Evolutionary conservation across 2,329 filamentous ascomycete genomes (phyloP).

Genomic region (Alternaria sp.): DNA sequence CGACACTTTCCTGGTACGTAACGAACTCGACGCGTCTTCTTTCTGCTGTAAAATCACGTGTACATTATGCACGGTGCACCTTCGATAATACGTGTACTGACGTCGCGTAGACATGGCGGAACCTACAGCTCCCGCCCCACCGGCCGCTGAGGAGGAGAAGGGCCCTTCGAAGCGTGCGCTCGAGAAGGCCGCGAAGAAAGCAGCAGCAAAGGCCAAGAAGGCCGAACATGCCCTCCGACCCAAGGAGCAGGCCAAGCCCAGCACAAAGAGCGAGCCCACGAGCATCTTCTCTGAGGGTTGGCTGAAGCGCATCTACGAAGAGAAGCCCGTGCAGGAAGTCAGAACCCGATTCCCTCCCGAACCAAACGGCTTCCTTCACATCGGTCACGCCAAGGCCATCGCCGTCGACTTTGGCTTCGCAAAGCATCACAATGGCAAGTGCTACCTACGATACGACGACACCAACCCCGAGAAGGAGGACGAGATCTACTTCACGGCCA

Average conservation of each 20-base stretch:
- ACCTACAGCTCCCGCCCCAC: slow-evolving; percentile 20
- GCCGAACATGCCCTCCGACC: slow-evolving; percentile 51
- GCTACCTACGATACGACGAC: slow-evolving; percentile 84
- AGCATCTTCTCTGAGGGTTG: slow-evolving; percentile 58
- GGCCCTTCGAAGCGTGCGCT: slow-evolving; percentile 56
- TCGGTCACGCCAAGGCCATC: slow-evolving; percentile 95
- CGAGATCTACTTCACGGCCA: slow-evolving; percentile 86
- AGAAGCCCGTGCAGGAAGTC: slow-evolving; percentile 55
- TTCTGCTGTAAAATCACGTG: not conserved
- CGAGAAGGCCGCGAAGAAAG: slow-evolving; percentile 58
- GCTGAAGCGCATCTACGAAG: slow-evolving; percentile 58
- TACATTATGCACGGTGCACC: accelerated
- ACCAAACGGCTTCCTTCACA: slow-evolving; percentile 92
- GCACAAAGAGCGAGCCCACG: slow-evolving; percentile 35
- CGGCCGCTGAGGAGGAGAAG: slow-evolving; percentile 40
- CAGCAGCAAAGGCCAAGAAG: slow-evolving; percentile 52
- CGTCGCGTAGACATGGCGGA: slow-evolving; percentile 31
- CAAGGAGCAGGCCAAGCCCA: slow-evolving; percentile 46
- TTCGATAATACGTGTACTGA: not conserved
- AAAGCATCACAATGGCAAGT: slow-evolving; percentile 77
- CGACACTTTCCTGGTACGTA: slow-evolving; percentile 1
- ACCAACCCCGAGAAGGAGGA: slow-evolving; percentile 95
- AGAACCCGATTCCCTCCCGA: slow-evolving; percentile 59
- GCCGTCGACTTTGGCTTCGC: slow-evolving; percentile 97
- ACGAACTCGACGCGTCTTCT: not conserved